Percentiles rank a stretch among this genome's conserved stretches.
phyloP scores from a whole-genome alignment of 768 basidiomycete species.

The Pholiota microspora region DNA sequence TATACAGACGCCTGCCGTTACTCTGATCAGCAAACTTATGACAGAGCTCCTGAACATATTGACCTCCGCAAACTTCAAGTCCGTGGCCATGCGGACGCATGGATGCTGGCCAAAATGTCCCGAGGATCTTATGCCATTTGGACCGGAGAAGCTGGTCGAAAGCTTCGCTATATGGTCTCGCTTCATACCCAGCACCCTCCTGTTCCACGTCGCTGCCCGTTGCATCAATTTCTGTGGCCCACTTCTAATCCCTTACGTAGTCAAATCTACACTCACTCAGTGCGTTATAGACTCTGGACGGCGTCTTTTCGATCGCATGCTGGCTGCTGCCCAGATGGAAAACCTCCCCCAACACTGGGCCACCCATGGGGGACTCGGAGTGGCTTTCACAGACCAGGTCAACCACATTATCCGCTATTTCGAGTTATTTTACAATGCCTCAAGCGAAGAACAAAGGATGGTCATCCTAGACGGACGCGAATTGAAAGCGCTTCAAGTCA shows the following conservation, averaged over 20 bases:
- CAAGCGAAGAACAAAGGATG: no score
- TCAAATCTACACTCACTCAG: not conserved
- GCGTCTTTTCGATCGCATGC: constrained; percentile 1
- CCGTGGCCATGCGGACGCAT: not conserved
- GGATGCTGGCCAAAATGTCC: constrained; percentile 4
- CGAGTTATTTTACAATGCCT: not conserved
- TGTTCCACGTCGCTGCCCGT: constrained; percentile 2
- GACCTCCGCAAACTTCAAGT: not conserved
- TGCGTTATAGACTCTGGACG: constrained; percentile 1
- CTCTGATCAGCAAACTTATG: not conserved
- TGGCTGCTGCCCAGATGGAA: not conserved
- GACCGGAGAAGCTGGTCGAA: constrained; percentile 4
- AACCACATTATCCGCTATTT: not conserved
- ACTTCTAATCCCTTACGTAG: not conserved
- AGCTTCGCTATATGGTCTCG: constrained; percentile 3
- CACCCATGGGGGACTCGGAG: constrained; percentile 4
- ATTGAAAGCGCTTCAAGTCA: constrained; percentile 3
- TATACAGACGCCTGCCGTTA: not conserved
- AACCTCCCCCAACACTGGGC: no score
- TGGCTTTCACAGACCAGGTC: not conserved
- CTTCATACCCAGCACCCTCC: constrained; percentile 1
- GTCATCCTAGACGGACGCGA: constrained; percentile 1
- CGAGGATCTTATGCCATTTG: constrained; percentile 7
- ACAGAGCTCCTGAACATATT: not conserved
- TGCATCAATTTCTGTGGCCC: constrained; percentile 5